Base-by-base conservation (phyloP, 768 basidiomycete species). In the Podaxis sp. region DNA sequence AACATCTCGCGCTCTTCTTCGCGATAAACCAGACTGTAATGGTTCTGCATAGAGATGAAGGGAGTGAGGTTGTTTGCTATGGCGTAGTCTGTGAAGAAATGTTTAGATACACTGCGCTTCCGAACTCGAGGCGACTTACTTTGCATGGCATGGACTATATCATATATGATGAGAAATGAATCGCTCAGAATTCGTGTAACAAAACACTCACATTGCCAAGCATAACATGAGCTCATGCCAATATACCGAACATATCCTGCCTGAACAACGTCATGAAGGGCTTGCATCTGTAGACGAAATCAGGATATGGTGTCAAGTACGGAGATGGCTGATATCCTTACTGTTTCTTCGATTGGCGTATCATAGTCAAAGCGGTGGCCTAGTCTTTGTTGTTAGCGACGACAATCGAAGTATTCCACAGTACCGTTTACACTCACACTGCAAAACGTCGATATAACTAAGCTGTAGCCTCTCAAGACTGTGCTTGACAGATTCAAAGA, bases 401-500 rank as follows among this genome's bases (percentile, higher is more conserved):
- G 24, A 15, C 20, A 11, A 12, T 4, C 4, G 24, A 50, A 7
- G 11, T 28, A 8, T 4, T 44, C 41, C 13, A n/a, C 41, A n/a
- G 13, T 2, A 22, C 7, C 2, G 24, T 2, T 7, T 22, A 7
- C 4, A 57, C 78, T 64, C 68, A 80, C 88, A 89, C 77, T 93
- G 91, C 5, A 91, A 74, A 1, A 92, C 74, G 68, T 93, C 91
- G 68, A 93, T 80, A 64, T 91, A 90, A 56, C 92, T 90, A 30
- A 90, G 72, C 53, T 91, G 87, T 1, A 93, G 78, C 12, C 90
- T 80, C 69, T 88, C 74, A 65, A 93, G 71, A 51, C 85, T 85
- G 12, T 77, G 74, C 68, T 87, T 86, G 33, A 88, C 82, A 0
- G 85, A 77, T 37, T 87, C 88, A 66, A 93, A 93, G 46, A 93